A percentile compares a stretch with the other conserved stretches of the same genome.
Evolutionary conservation across 352 stramenopile species (phyloP).

Genomic region (Globisporangium mamillatum): DNA sequence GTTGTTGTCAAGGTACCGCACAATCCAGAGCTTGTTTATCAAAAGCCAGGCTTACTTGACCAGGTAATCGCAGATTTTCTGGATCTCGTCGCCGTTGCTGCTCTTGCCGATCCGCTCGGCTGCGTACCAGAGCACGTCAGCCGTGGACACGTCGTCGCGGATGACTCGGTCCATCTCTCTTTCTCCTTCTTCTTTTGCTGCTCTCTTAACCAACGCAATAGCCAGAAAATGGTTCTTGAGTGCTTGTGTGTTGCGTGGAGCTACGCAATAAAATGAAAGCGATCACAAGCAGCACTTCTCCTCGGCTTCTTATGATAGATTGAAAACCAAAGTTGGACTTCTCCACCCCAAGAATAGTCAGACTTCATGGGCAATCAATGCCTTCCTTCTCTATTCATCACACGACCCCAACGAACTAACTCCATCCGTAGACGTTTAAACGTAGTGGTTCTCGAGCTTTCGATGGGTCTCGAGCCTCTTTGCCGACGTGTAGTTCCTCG

Average conservation of each 20-base stretch:
- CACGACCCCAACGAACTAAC: background rate
- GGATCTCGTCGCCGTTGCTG: slow-evolving; percentile 41
- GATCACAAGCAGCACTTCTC: background rate
- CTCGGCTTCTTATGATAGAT: background rate
- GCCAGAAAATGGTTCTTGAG: background rate
- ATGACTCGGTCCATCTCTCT: slow-evolving; percentile 10
- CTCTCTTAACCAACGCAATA: background rate
- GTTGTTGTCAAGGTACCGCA: background rate
- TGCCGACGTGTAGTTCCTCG: slow-evolving; percentile 37
- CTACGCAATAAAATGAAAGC: background rate
- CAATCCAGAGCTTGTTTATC: background rate
- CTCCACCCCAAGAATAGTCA: background rate
- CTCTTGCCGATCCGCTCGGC: slow-evolving; percentile 55
- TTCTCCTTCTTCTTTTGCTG: background rate
- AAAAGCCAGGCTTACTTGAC: slow-evolving; percentile 34
- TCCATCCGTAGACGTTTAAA: background rate
- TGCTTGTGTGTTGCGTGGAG: background rate
- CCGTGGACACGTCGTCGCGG: slow-evolving; percentile 32
- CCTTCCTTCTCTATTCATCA: background rate
- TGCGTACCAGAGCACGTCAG: slow-evolving; percentile 47
- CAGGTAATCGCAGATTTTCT: slow-evolving; percentile 59
- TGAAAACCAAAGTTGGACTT: background rate
- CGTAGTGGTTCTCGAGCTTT: slow-evolving; percentile 16
- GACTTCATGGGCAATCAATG: background rate
- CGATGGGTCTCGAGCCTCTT: slow-evolving; percentile 37